phyloP scores from a whole-genome alignment of 345 rosid species.

The Hevea brasiliensis region DNA sequence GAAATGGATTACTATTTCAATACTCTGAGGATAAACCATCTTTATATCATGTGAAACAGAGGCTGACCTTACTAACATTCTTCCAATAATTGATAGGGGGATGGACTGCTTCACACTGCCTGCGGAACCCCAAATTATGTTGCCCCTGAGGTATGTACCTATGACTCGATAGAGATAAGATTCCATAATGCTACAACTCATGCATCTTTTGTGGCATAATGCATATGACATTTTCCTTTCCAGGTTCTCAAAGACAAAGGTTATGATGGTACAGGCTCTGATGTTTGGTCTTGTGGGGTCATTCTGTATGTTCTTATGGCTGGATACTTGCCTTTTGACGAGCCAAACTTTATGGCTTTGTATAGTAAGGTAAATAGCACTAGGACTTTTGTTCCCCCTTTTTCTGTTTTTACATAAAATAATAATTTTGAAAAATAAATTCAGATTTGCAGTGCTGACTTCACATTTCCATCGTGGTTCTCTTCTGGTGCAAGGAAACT shows the following conservation, averaged over 20 bases:
- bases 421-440: conserved; percentile 20
- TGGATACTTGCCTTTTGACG: conserved; percentile 94
- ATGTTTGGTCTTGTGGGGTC: conserved; percentile 95
- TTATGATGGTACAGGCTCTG: conserved; percentile 80
- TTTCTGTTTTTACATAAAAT: not conserved
- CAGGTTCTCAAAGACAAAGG: conserved; percentile 90
- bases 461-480: conserved; percentile 78
- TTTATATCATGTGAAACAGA: not conserved
- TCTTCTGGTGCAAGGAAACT: conserved; percentile 71
- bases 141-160: conserved; percentile 80
- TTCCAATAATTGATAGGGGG: conserved; percentile 56
- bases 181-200: no score
- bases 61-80: not conserved
- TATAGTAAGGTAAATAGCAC: conserved; percentile 57
- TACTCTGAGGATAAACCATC: no score
- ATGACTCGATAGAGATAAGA: conserved; percentile 16
- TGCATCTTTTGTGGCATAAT: not conserved
- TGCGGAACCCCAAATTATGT: conserved; percentile 98
- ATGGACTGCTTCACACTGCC: conserved; percentile 94
- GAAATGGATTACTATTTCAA: no score
- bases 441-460: conserved; percentile 73
- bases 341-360: conserved; percentile 60
- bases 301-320: conserved; percentile 93
- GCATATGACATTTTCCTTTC: conserved; percentile 13
- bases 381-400: conserved; percentile 7